Evolutionary conservation across 2,329 filamentous ascomycete species (phyloP).

Genomic region (Aspergillus sp.): DNA sequence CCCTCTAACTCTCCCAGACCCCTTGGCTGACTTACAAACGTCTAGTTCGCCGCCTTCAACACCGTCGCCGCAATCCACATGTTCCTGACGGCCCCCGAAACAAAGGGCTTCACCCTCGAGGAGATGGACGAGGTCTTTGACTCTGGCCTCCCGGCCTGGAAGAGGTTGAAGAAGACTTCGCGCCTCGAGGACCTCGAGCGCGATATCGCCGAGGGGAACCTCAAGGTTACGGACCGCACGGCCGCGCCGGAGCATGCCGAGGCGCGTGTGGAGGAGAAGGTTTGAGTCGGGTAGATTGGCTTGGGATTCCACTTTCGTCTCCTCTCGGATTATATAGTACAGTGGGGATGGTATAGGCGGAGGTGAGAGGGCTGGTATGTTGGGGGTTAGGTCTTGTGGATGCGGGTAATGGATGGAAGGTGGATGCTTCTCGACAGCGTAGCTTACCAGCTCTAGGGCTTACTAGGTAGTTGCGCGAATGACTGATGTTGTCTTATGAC

Average conservation of each 20-base stretch:
- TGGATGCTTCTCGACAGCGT: neutral
- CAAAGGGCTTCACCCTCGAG: conserved; percentile 25
- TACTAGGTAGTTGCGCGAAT: neutral
- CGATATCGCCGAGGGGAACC: conserved; percentile 25
- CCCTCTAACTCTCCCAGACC: neutral
- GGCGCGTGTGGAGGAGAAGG: neutral
- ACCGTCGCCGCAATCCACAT: conserved; percentile 25
- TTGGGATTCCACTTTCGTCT: too few species aligned
- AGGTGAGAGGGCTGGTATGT: too few species aligned
- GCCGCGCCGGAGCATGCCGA: neutral
- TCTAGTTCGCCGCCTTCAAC: conserved; percentile 26
- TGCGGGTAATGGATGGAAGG: too few species aligned
- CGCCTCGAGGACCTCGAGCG: conserved; percentile 22
- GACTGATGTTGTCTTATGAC: neutral
- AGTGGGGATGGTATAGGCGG: too few species aligned
- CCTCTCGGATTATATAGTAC: too few species aligned
- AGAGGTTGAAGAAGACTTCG: conserved; percentile 18
- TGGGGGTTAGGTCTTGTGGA: too few species aligned
- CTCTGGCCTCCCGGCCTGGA: conserved; percentile 29
- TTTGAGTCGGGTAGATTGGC: neutral
- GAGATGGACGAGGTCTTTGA: conserved; percentile 37
- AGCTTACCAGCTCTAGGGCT: too few species aligned
- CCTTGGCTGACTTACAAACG: neutral
- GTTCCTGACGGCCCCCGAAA: conserved; percentile 26
- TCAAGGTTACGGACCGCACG: conserved; percentile 18